Conservation (phyloP, 2,329 filamentous ascomycete genomes). For the Tolypocladium album region DNA sequence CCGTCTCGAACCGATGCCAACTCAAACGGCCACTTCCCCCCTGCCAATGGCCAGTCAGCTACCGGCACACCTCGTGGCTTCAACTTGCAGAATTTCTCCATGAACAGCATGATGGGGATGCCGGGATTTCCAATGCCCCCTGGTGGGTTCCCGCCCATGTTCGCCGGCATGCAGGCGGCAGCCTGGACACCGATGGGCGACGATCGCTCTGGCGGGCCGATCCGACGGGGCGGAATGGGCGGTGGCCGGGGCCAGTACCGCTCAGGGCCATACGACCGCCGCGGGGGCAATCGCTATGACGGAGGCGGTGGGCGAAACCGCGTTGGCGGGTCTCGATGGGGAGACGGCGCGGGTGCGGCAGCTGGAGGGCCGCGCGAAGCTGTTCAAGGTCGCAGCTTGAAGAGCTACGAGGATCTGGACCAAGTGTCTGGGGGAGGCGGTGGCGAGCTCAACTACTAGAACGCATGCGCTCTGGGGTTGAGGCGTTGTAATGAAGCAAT, state of each 20-base stretch:
- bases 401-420: constrained; percentile 96
- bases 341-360: constrained; percentile 64
- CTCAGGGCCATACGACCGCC: constrained; percentile 64
- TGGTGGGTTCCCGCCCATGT: constrained; percentile 41
- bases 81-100: constrained; percentile 64
- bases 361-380: constrained; percentile 82
- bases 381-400: constrained; percentile 82
- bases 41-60: constrained; percentile 62
- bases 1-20: constrained; percentile 89
- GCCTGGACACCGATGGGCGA: constrained; percentile 42
- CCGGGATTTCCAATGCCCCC: constrained; percentile 44
- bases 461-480: background rate
- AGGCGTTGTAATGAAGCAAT: background rate
- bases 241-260: constrained; percentile 46
- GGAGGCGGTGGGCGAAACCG: constrained; percentile 44
- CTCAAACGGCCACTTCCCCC: constrained; percentile 89
- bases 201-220: constrained; percentile 53
- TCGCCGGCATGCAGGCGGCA: constrained; percentile 37
- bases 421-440: constrained; percentile 65
- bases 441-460: constrained; percentile 82
- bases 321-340: constrained; percentile 49
- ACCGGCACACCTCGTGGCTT: constrained; percentile 87
- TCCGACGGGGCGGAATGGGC: constrained; percentile 53
- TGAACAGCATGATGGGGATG: constrained; percentile 49
- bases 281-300: constrained; percentile 44